Conservation (phyloP, 352 stramenopile genomes). For the Globisporangium sylvaticum region DNA sequence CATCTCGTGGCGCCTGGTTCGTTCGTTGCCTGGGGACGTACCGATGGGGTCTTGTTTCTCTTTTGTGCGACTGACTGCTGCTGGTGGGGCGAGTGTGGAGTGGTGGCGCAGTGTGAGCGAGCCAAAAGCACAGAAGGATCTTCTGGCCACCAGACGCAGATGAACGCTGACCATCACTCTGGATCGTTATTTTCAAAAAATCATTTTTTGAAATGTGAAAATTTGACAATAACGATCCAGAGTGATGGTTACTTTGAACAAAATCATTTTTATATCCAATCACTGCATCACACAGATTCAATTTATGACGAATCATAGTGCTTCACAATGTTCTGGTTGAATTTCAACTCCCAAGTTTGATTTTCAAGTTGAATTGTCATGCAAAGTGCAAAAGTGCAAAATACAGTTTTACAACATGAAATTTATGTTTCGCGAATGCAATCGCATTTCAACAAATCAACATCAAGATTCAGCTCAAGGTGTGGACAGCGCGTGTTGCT, state of each 20-base stretch:
- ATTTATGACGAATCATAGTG: background rate
- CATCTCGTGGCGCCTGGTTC: background rate
- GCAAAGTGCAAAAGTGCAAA: background rate
- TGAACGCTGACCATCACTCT: background rate
- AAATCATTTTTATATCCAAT: background rate
- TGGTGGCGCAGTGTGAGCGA: background rate
- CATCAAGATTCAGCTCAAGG: too few relatives aligned
- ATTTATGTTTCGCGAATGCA: background rate
- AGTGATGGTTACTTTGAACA: too few relatives aligned
- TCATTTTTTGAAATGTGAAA: too few relatives aligned
- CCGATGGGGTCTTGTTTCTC: constrained; percentile 2
- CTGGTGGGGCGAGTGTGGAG: background rate
- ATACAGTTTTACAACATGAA: background rate
- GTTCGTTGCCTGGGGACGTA: background rate
- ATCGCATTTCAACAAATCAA: too few relatives aligned
- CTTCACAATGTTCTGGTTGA: background rate
- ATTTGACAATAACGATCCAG: too few relatives aligned
- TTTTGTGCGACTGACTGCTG: constrained; percentile 1
- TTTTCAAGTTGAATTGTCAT: background rate
- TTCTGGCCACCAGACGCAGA: constrained; percentile 4
- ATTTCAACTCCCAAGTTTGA: background rate
- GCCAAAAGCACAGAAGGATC: background rate
- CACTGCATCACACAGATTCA: background rate
- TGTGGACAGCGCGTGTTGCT: too few relatives aligned
- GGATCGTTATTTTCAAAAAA: background rate